Percentiles rank a stretch among this genome's conserved stretches.
These are phyloP conservation scores for Calocybe cyanea DNA, from an alignment of 768 basidiomycete species.

Conservation along the genomic window DNA sequence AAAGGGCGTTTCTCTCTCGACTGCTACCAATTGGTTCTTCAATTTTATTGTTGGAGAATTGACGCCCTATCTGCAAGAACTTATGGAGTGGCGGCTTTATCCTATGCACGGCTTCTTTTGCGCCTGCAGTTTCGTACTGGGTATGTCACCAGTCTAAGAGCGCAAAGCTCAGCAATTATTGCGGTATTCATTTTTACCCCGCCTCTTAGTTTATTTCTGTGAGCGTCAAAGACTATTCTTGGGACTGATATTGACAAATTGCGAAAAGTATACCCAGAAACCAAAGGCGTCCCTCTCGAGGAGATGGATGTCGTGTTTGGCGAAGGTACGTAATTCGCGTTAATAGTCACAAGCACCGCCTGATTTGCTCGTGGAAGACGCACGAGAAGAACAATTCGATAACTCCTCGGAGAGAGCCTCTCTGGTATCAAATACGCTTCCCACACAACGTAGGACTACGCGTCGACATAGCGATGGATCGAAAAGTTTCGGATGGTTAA, in stretches of 20 bases:
- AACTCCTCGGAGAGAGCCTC: constrained; percentile 62
- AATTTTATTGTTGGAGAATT: constrained; percentile 87
- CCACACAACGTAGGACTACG: constrained; percentile 27
- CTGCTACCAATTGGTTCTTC: constrained; percentile 87
- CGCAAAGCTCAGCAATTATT: background rate
- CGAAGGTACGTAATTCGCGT: constrained; percentile 51
- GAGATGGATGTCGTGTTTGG: constrained; percentile 91
- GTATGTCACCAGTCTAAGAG: constrained; percentile 29
- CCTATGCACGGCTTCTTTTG: constrained; percentile 97
- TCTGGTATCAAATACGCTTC: constrained; percentile 43
- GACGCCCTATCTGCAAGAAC: constrained; percentile 83
- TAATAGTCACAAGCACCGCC: background rate
- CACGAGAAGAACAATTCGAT: constrained; percentile 58
- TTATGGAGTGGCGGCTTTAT: constrained; percentile 88
- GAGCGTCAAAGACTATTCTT: constrained; percentile 23
- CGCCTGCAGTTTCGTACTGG: constrained; percentile 78
- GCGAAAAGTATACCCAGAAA: constrained; percentile 74
- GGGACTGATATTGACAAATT: constrained; percentile 7
- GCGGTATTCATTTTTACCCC: constrained; percentile 3
- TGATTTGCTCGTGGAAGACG: constrained; percentile 15
- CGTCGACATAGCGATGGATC: constrained; percentile 19
- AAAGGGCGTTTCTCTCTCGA: constrained; percentile 94
- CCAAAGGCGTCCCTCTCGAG: constrained; percentile 82
- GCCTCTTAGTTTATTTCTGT: constrained; percentile 67
- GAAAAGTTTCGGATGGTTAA: constrained; percentile 41